Conservation (phyloP, 2,329 filamentous ascomycete genomes). For the Monascus ruber region DNA sequence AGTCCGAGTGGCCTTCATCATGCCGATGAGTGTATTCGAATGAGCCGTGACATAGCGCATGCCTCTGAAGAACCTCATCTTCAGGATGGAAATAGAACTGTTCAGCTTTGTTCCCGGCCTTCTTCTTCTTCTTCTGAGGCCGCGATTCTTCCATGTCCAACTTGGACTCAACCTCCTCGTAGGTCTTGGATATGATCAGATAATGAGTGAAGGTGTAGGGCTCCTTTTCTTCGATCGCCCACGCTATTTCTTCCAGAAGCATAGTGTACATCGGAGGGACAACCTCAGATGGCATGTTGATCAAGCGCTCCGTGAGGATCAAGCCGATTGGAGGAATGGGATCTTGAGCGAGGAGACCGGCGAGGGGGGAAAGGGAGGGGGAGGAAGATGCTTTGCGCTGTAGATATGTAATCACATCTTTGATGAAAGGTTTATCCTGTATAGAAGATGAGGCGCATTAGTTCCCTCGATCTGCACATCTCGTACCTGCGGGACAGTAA, state of each 20-base stretch:
- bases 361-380: constrained; percentile 45
- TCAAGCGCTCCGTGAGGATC: constrained; percentile 80
- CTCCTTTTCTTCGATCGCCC: constrained; percentile 79
- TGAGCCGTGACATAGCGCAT: constrained; percentile 57
- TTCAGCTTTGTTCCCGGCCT: constrained; percentile 36
- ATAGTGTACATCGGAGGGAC: constrained; percentile 90
- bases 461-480: no score
- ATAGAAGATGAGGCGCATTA: no score
- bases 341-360: constrained; percentile 45
- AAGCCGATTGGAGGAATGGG: constrained; percentile 59
- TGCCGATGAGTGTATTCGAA: constrained; percentile 69
- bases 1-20: constrained; percentile 72
- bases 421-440: constrained; percentile 59
- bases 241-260: constrained; percentile 82
- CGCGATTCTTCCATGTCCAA: constrained; percentile 56
- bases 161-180: constrained; percentile 72
- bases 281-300: constrained; percentile 93
- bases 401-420: constrained; percentile 62
- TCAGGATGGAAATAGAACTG: constrained; percentile 91
- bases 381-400: constrained; percentile 41
- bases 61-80: constrained; percentile 74
- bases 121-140: constrained; percentile 58
- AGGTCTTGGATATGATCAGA: constrained; percentile 83
- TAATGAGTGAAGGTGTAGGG: constrained; percentile 92
- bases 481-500: no score